These are phyloP conservation scores for Neurospora hispaniola DNA, from an alignment of 495 filamentous ascomycete species.

Conservation along the genomic window DNA sequence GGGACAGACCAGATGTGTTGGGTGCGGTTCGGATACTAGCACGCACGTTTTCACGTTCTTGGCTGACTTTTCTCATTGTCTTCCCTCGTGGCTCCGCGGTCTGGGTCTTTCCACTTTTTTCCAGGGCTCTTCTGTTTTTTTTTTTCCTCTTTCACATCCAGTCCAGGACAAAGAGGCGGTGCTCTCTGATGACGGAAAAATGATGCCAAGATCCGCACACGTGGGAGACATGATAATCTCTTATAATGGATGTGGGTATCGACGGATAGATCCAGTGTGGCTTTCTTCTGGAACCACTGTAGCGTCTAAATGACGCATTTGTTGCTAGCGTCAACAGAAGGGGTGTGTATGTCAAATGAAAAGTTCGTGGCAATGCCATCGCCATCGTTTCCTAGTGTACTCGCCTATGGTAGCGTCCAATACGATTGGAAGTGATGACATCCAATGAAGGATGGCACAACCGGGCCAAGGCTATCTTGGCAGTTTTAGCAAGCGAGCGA, in stretches of 20 bases:
- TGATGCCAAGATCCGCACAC: not conserved
- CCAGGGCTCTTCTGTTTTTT: not conserved
- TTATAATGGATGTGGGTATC: not conserved
- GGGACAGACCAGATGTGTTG: not conserved
- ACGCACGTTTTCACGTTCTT: not conserved
- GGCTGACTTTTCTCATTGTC: not conserved
- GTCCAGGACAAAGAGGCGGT: not conserved
- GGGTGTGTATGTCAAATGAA: not conserved
- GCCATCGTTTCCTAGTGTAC: not conserved
- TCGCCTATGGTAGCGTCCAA: not conserved
- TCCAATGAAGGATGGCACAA: not conserved
- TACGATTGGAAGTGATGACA: not conserved
- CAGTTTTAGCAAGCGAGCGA: not conserved
- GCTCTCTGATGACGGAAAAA: not conserved
- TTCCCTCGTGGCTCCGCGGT: not conserved
- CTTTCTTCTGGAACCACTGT: not conserved
- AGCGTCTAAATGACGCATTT: not conserved
- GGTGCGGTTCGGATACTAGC: not conserved
- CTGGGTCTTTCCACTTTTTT: not conserved
- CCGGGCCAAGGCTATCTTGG: not conserved
- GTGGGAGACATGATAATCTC: not conserved
- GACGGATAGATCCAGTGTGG: not conserved
- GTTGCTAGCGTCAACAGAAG: not conserved
- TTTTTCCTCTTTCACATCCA: not conserved
- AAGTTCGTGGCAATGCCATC: not conserved